phyloP scores from a whole-genome alignment of 306 rosid species.

The Rosa multiflora region DNA sequence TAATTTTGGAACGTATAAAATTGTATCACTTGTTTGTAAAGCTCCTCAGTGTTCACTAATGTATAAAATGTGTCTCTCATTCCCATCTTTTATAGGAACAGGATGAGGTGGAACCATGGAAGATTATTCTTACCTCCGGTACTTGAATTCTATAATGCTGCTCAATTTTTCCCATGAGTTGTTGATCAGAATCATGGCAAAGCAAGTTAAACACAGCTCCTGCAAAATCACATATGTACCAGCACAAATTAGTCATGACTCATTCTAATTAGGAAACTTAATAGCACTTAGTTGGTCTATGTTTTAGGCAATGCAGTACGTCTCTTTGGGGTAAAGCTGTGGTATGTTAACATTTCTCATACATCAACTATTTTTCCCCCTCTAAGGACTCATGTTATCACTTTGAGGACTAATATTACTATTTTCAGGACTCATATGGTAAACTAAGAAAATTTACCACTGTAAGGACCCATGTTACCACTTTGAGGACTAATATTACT shows the following conservation, averaged over 20 bases:
- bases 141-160: conserved; percentile 6
- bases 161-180: conserved; percentile 14
- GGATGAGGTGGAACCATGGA: background rate
- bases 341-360: too few species aligned
- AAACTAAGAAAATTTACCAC: too few species aligned
- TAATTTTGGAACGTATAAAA: background rate
- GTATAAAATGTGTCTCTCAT: background rate
- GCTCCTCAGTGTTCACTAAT: background rate
- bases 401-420: too few species aligned
- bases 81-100: background rate
- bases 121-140: conserved; percentile 11
- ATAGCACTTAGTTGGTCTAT: background rate
- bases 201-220: conserved; percentile 25
- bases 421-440: too few species aligned
- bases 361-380: too few species aligned
- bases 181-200: conserved; percentile 11
- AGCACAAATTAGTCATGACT: background rate
- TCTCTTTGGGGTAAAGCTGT: too few species aligned
- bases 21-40: too few species aligned
- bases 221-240: background rate
- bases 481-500: too few species aligned
- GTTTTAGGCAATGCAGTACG: background rate
- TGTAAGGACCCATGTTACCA: too few species aligned
- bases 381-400: too few species aligned
- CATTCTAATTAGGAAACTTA: background rate